Conservation (phyloP, 257 asterid species). For the Nicotiana sylvestris region DNA sequence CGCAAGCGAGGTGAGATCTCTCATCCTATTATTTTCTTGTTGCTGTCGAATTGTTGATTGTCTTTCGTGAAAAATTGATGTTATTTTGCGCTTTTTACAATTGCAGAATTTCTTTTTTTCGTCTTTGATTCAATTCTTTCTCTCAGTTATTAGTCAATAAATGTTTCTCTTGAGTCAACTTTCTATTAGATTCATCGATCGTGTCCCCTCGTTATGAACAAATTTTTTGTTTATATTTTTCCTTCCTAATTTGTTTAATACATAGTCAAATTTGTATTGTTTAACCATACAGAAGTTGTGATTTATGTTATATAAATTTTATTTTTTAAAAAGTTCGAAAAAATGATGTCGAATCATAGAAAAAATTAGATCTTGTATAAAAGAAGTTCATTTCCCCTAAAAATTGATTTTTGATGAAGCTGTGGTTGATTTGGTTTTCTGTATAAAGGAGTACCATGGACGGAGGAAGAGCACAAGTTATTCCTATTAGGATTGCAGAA, state of each 20-base stretch:
- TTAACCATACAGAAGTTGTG: not conserved
- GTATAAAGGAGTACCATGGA: constrained; percentile 75
- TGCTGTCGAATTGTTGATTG: not conserved
- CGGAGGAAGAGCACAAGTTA: constrained; percentile 82
- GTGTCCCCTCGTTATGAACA: not conserved
- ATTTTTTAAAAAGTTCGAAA: too few relatives aligned
- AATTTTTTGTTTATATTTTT: not conserved
- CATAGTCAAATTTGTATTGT: not conserved
- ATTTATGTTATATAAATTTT: not conserved
- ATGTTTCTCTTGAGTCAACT: not conserved
- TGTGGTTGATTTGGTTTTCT: not conserved
- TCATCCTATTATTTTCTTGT: not conserved
- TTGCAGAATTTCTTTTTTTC: not conserved
- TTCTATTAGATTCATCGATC: not conserved
- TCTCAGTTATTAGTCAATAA: not conserved
- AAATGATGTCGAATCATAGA: not conserved
- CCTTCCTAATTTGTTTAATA: not conserved
- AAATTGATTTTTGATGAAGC: not conserved
- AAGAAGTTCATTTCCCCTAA: not conserved
- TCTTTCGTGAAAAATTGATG: not conserved
- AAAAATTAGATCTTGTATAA: not conserved
- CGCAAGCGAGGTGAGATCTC: constrained; percentile 85
- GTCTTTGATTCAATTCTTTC: not conserved
- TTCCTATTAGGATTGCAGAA: constrained; percentile 79
- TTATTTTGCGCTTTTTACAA: not conserved